Evolutionary conservation across 306 rosid genomes (phyloP), one percentile per base, ranked within the genome.

Genomic region (Rosa rugosa): DNA sequence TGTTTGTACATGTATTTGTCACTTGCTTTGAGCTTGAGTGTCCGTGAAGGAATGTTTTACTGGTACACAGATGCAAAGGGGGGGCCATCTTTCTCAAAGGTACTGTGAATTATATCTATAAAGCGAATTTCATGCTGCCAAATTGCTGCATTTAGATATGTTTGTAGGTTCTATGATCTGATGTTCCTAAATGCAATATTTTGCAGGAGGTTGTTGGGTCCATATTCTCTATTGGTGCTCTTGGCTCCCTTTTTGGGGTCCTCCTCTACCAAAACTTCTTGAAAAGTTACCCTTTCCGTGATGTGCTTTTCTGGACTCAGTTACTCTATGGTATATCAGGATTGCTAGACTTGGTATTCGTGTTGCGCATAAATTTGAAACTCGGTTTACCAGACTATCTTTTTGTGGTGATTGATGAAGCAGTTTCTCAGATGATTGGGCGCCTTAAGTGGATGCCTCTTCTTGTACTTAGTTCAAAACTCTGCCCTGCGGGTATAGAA

Each of bases 401-500:
- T 82, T 93, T 93, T 75, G 87, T 88, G 17, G 95, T 92, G 73
- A 79, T 95, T 20, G 99, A 90, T 56, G 99, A 95, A 84, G 86
- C 91, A 75, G 81, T 91, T 44, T 81, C 86, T 70, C 89, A 80
- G 82, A 84, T 95, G 91, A 85, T 93, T 7, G 88, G 79, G 71
- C 85, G 94, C 77, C 91, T 95, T 53, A 95, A 95, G 83, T 95
- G 99, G 99, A 91, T 95, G 99, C 99, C 99, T 72, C 91, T 95
- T 87, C 97, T 92, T 79, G 98, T 95, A 1, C 94, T 95, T 5
- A 93, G 96, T 81, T 84, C 98, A 31, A 92, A 93, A 92, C 98
- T 95, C 80, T 95, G 99, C 46, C 99, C 99, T 56, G 81, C 83
- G 6, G 99, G 99, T 50, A 93, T 95, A 75, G 98, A 90, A 86